These are phyloP conservation scores for Camelina laxa DNA, from an alignment of 345 rosid genomes.

Conservation along the genomic window DNA sequence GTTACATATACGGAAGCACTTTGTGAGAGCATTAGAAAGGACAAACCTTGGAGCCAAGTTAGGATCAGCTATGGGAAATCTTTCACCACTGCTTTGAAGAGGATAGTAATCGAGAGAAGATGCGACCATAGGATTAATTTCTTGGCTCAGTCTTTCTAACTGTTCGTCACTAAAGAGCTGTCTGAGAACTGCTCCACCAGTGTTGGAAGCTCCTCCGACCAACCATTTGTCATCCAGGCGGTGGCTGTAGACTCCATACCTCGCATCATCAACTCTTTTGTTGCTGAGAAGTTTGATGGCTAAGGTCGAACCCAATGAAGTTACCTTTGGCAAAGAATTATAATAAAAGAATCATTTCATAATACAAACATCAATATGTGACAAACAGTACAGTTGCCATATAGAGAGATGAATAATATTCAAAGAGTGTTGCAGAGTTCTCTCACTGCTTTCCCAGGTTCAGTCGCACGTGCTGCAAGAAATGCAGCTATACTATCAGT, in stretches of 20 bases:
- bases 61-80: slow-evolving; percentile 91
- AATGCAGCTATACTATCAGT: slow-evolving; percentile 97
- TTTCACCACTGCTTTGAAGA: slow-evolving; percentile 69
- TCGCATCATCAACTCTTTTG: slow-evolving; percentile 81
- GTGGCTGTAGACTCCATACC: slow-evolving; percentile 93
- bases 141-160: slow-evolving; percentile 65
- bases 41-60: slow-evolving; percentile 76
- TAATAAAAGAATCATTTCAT: background rate
- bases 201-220: slow-evolving; percentile 98
- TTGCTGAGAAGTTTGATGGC: slow-evolving; percentile 89
- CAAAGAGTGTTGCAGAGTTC: slow-evolving; percentile 35
- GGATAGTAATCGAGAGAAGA: slow-evolving; percentile 91
- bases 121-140: slow-evolving; percentile 64
- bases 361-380: background rate
- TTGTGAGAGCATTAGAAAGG: slow-evolving; percentile 19
- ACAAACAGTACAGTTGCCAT: background rate
- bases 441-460: slow-evolving; percentile 88
- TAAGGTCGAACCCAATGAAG: slow-evolving; percentile 90
- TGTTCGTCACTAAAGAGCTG: slow-evolving; percentile 77
- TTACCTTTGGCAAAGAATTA: slow-evolving; percentile 58
- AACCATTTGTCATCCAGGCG: slow-evolving; percentile 97
- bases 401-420: background rate
- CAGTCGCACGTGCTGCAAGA: slow-evolving; percentile 86
- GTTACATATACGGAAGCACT: background rate
- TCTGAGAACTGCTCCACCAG: slow-evolving; percentile 94